Conservation (phyloP, 23 red algal species). For the Chondrus crispus region DNA sequence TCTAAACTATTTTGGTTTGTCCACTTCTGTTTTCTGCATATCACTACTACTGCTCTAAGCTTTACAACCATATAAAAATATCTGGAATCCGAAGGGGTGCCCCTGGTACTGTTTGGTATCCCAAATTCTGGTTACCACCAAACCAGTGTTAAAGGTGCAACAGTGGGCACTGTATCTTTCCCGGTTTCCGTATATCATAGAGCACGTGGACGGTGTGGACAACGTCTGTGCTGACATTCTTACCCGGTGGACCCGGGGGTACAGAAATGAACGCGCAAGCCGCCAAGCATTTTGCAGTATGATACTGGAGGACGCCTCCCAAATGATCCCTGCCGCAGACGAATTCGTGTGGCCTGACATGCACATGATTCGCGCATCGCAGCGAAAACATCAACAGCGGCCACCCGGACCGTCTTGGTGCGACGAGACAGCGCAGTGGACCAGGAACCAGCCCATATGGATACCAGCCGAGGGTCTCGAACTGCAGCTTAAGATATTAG, state of each 20-base stretch:
- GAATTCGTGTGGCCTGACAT: not conserved
- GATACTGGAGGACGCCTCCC: not conserved
- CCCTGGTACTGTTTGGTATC: too few relatives aligned
- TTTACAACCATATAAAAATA: too few relatives aligned
- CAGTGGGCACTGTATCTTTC: too few relatives aligned
- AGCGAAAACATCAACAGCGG: not conserved
- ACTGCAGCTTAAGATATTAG: slow-evolving; percentile 9
- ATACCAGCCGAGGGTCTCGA: not conserved
- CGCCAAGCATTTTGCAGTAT: not conserved
- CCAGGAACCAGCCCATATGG: not conserved
- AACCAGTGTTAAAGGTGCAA: too few relatives aligned
- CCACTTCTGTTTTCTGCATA: too few relatives aligned
- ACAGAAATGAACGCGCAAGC: not conserved
- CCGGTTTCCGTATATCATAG: not conserved
- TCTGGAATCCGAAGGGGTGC: too few relatives aligned
- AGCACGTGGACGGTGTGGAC: not conserved
- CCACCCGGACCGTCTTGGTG: not conserved
- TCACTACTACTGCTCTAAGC: too few relatives aligned
- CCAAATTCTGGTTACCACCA: too few relatives aligned
- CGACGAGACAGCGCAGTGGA: not conserved
- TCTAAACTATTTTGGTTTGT: too few relatives aligned
- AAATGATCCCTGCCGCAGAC: not conserved
- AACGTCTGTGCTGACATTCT: not conserved
- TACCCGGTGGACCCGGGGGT: not conserved
- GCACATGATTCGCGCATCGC: not conserved